phyloP scores from a whole-genome alignment of 2,329 filamentous ascomycete species.

The Fonsecaea pedrosoi region DNA sequence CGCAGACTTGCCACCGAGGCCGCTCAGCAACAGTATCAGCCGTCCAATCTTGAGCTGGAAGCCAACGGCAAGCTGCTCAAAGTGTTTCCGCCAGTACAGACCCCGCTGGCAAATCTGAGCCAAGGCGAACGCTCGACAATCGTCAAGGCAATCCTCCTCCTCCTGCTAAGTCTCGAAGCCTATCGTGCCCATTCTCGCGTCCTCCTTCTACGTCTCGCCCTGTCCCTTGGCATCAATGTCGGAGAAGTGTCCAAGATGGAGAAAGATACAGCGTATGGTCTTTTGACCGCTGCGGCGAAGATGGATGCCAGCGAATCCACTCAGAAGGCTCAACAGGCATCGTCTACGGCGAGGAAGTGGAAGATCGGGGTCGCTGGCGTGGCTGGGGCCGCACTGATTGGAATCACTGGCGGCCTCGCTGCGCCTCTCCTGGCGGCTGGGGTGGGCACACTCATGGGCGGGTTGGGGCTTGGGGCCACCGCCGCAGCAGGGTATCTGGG shows the following conservation, averaged over 20 bases:
- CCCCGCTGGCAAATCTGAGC: constrained; percentile 61
- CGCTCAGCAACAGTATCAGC: constrained; percentile 10
- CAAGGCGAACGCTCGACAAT: constrained; percentile 69
- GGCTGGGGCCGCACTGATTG: constrained; percentile 77
- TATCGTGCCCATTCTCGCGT: constrained; percentile 74
- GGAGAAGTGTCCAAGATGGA: constrained; percentile 70
- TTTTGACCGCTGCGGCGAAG: constrained; percentile 70
- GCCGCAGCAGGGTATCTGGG: constrained; percentile 58
- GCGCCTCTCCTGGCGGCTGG: constrained; percentile 74
- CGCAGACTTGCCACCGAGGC: constrained; percentile 30
- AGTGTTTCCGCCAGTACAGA: constrained; percentile 65
- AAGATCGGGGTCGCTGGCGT: constrained; percentile 82
- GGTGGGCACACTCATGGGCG: constrained; percentile 73
- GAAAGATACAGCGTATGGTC: constrained; percentile 70
- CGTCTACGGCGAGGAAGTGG: constrained; percentile 65
- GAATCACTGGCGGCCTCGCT: constrained; percentile 75
- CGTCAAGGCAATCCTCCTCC: constrained; percentile 70
- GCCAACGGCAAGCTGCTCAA: constrained; percentile 17
- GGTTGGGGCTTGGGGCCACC: constrained; percentile 62
- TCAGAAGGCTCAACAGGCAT: constrained; percentile 72
- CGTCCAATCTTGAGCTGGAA: constrained; percentile 10
- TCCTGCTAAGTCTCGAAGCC: constrained; percentile 72
- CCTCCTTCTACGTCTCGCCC: constrained; percentile 69
- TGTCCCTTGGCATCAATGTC: constrained; percentile 69
- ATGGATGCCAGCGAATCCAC: constrained; percentile 48